These are phyloP conservation scores for Fusarium hainanense DNA, from an alignment of 2,329 filamentous ascomycete species.

Conservation along the genomic window DNA sequence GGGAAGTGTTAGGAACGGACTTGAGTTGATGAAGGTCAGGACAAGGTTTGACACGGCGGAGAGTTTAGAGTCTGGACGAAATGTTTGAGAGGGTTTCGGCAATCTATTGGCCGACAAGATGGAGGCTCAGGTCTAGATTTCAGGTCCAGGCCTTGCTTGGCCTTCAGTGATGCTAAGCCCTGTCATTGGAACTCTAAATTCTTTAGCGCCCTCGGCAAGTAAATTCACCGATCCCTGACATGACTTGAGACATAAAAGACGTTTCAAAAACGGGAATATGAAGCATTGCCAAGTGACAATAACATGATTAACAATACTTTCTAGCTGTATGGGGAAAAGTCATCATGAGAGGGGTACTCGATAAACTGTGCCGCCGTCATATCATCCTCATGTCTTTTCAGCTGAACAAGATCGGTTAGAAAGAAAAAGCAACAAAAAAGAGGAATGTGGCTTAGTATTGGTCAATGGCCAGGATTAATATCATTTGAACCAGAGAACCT, in stretches of 20 bases:
- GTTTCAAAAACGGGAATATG: neutral
- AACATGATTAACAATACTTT: neutral
- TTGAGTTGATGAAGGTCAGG: slow-evolving; percentile 35
- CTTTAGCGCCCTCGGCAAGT: neutral
- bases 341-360: neutral
- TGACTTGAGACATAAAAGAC: slow-evolving; percentile 25
- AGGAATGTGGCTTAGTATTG: neutral
- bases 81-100: neutral
- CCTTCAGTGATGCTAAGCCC: neutral
- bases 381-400: neutral
- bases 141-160: neutral
- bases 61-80: slow-evolving; percentile 26
- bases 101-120: neutral
- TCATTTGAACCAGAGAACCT: neutral
- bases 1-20: slow-evolving; percentile 36
- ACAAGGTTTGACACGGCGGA: slow-evolving; percentile 24
- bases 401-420: neutral
- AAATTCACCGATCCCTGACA: neutral
- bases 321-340: neutral
- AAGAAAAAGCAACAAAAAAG: neutral
- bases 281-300: neutral
- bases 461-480: neutral
- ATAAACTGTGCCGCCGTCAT: neutral
- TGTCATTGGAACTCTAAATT: neutral
- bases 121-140: neutral